Base-by-base conservation (phyloP, 805 yeast species). In the Barnettozyma pratensis region DNA sequence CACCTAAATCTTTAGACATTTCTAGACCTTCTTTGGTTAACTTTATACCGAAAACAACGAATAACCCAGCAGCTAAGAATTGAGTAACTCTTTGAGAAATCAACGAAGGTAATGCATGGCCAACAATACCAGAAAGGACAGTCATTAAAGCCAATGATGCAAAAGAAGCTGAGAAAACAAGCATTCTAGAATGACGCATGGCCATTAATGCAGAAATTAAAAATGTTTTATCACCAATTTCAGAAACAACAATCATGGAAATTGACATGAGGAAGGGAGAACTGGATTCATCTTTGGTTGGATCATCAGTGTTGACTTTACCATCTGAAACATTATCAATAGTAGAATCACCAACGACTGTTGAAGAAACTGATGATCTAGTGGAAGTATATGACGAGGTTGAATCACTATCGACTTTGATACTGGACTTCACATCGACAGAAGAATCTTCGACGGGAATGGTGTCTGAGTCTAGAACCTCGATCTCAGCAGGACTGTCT, bases 121-220 rank as follows among this genome's bases (percentile, higher is more conserved):
- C 99, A 27, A 91, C 84, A 27, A 88, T 58, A 53, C 96, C 98
- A 6, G 96, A 87, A 51, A 94, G 74, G 8, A 94, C 73, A 1
- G 99, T 90, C 99, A 94, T 94, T 47, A 94, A 66, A 4, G 81
- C 87, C 59, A 94, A 75, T 2, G 98, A 89, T 11, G 85, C 65
- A 55, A 89, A 88, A 4, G 96, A 94, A 12, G 97, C 83, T 7
- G 88, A 73, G 64, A 94, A 92, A n/a, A 94, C 98, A 42, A 88
- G 74, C 61, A 77, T 59, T 59, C 95, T 77, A 19, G 91, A 80
- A 67, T 90, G 84, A 63, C 88, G 87, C 98, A 94, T 94, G 31
- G 98, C 96, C 97, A 94, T 91, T 55, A 94, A 74, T 2, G 97
- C 98, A 35, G 99, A 97, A 59, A 94, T 89, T 55, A 94, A 76